Base-by-base conservation (phyloP, 163 green algal genomes). In the Scenedesmus sp. region DNA sequence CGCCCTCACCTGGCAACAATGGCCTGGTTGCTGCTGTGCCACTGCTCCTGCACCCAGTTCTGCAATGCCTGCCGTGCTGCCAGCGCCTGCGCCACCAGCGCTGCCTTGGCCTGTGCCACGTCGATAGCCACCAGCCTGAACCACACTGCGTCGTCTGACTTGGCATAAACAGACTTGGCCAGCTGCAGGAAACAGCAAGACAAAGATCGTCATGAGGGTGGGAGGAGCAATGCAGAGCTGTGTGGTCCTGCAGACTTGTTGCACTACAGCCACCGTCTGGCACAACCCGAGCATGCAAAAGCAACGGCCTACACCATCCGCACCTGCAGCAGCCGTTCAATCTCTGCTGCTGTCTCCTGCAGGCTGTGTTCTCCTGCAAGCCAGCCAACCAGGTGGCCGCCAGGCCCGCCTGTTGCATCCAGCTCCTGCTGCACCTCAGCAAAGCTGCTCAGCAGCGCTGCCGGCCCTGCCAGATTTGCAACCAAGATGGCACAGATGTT, bases 111-210 rank as follows among this genome's bases (percentile, higher is more conserved):
- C 7, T 83, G 88, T 16, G 26, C 88, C 64, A 88, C 93, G 74
- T 97, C 93, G 18, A 97, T 94, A 59, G 70, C 55, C 1, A 97
- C 82, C 84, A 97, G 89, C 34, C 94, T 86, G 94, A 97, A 97
- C 15, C 76, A 86, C 23, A 96, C 95, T 23, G 90, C 18, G 3
- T 70, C 46, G 87, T 97, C 94, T 54, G 70, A 84, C 92, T 94
- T 95, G 55, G 84, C 87, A 23, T 81, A 66, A n/a, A 97, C 92
- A 2, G 90, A 87, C 46, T 87, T 87, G 12, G 91, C 93, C 77
- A 97, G 23, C 89, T 93, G 92, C 88, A 92, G 26, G 20, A 54
- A 77, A 10, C 76, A 88, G 52, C 12, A 85, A 2, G 3, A 55
- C 34, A 84, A 26, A 10, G 56, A n/a, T 13, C 54, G 55, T 8